Percentiles rank a stretch among this genome's conserved stretches.
These are phyloP conservation scores for Curvularia lunata DNA, from an alignment of 2,329 filamentous ascomycete genomes.

Conservation along the genomic window DNA sequence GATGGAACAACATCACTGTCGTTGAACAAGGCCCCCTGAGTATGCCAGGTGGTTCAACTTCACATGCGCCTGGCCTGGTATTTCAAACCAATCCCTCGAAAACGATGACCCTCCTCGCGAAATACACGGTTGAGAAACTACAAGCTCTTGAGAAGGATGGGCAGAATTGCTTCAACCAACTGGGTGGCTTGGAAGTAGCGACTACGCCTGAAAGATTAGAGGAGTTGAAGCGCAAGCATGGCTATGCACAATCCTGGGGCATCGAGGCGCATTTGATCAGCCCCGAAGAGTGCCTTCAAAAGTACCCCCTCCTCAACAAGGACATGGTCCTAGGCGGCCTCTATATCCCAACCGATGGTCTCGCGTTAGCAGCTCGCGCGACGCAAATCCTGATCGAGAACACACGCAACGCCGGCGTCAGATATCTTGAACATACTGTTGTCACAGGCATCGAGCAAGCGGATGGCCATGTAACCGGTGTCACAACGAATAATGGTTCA, in stretches of 20 bases:
- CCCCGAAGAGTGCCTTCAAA: constrained; percentile 58
- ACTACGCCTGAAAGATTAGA: constrained; percentile 65
- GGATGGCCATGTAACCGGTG: constrained; percentile 62
- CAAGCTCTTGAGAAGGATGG: constrained; percentile 56
- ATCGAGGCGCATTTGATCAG: constrained; percentile 61
- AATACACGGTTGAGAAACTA: constrained; percentile 68
- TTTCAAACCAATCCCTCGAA: constrained; percentile 67
- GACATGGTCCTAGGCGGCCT: constrained; percentile 64
- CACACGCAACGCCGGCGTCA: constrained; percentile 64
- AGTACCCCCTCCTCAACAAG: constrained; percentile 63
- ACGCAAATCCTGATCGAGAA: constrained; percentile 66
- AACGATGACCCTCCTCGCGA: constrained; percentile 64
- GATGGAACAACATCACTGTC: constrained; percentile 69
- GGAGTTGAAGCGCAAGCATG: constrained; percentile 68
- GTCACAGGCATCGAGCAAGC: constrained; percentile 64
- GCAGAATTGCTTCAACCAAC: constrained; percentile 65
- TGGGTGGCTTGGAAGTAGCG: constrained; percentile 68
- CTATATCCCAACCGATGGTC: constrained; percentile 65
- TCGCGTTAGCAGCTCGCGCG: constrained; percentile 66
- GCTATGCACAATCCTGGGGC: constrained; percentile 67
- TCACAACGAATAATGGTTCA: constrained; percentile 56
- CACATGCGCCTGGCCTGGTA: constrained; percentile 68
- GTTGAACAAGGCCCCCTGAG: constrained; percentile 68
- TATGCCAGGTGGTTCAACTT: constrained; percentile 70
- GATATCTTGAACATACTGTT: constrained; percentile 62